Percentiles rank a stretch among this genome's conserved stretches.
Conservation (phyloP, 768 basidiomycete species). For the Boletus rubropictus region DNA sequence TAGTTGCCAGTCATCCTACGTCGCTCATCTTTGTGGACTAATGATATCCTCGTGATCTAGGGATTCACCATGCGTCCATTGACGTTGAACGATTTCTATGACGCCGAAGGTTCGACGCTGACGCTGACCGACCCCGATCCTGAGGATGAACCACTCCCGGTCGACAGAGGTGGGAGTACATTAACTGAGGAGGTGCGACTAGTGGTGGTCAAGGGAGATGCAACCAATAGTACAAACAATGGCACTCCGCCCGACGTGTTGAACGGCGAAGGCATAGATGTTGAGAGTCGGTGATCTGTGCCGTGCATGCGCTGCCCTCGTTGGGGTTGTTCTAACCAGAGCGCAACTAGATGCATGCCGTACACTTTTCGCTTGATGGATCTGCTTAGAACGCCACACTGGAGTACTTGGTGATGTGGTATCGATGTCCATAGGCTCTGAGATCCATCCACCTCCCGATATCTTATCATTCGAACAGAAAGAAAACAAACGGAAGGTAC, state of each 20-base stretch:
- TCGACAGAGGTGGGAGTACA: not conserved
- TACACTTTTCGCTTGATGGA: conserved; percentile 11
- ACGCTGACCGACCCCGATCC: conserved; percentile 23
- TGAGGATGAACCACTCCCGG: conserved; percentile 22
- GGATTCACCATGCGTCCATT: conserved; percentile 76
- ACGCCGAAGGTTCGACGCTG: conserved; percentile 32
- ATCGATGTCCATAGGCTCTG: too few species aligned
- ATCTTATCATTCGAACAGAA: too few species aligned
- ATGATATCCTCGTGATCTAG: conserved; percentile 33
- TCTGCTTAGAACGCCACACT: conserved; percentile 3
- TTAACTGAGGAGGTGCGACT: not conserved
- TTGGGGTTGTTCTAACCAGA: not conserved
- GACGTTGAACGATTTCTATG: conserved; percentile 62
- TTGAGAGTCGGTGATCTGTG: conserved; percentile 5
- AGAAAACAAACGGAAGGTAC: too few species aligned
- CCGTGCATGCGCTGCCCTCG: not conserved
- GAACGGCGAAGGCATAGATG: not conserved
- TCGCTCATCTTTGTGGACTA: not conserved
- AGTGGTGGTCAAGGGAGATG: conserved; percentile 2
- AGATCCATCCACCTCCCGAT: not conserved
- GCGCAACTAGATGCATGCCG: not conserved
- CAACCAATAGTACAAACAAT: not conserved
- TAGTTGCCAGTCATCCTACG: not conserved
- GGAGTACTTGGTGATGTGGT: not conserved
- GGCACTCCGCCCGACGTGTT: not conserved